Percentiles rank a stretch among this genome's conserved stretches.
phyloP scores from a whole-genome alignment of 257 asterid genomes.

The Apocynum venetum region DNA sequence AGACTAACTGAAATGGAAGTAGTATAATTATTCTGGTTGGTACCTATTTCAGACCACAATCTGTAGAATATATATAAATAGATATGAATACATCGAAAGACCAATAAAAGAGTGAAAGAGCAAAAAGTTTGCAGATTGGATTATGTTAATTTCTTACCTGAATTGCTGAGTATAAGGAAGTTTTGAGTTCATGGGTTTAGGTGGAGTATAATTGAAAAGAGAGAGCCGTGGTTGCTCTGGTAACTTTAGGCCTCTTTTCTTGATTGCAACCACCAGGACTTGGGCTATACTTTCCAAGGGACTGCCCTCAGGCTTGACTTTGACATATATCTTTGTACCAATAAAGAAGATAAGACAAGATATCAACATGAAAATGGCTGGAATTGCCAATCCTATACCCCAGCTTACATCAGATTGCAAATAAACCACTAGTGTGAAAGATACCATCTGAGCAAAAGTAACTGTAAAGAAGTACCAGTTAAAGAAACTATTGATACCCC shows the following conservation, averaged over 20 bases:
- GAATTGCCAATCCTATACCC: conserved; percentile 62
- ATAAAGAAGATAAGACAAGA: conserved; percentile 48
- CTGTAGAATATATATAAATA: too few species aligned
- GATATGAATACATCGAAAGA: too few species aligned
- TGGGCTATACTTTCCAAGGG: conserved; percentile 54
- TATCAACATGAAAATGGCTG: conserved; percentile 51
- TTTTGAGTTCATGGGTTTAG: not conserved
- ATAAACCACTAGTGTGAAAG: conserved; percentile 63
- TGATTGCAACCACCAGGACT: conserved; percentile 46
- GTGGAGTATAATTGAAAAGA: not conserved
- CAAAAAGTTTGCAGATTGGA: not conserved
- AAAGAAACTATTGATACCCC: conserved; percentile 70
- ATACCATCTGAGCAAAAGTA: conserved; percentile 53
- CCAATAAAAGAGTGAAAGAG: too few species aligned
- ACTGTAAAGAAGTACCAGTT: conserved; percentile 76
- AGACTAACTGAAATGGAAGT: too few species aligned
- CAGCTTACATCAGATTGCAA: conserved; percentile 69
- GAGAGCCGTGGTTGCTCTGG: conserved; percentile 22
- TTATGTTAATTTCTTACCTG: not conserved
- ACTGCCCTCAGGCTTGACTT: conserved; percentile 71
- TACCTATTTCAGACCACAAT: not conserved
- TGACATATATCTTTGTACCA: conserved; percentile 54
- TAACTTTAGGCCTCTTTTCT: conserved; percentile 47
- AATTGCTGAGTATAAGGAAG: conserved; percentile 1
- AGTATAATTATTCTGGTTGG: too few species aligned